Base-by-base conservation (phyloP, 306 rosid genomes). In the Potentilla sterilis region DNA sequence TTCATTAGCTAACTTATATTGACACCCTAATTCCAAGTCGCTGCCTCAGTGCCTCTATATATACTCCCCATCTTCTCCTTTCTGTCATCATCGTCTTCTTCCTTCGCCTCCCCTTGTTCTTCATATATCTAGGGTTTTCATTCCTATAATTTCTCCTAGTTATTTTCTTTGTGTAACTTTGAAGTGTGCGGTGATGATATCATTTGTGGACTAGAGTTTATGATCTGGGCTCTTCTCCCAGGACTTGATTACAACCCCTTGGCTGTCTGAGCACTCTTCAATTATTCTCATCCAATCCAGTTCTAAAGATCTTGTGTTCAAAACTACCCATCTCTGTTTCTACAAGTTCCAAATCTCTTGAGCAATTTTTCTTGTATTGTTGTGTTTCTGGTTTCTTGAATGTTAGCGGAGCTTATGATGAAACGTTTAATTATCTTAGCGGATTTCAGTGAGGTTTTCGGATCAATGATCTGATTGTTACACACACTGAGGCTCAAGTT, bases 251-350 rank as follows among this genome's bases (percentile, higher is more conserved):
- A 22, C 35, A 85, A 84, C 81, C 97, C 97, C 96, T 92, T 92
- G 99, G 97, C 97, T 95, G 97, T 95, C 97, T 87, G 96, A 92
- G 99, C 98, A 86, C 93, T 59, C 52, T 38, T 5, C 24, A 1
- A 7, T 34, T 41, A 12, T 34, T 16, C 28, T 57, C 35, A 5
- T 8, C 28, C 28, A 28, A 28, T 28, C 28, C 28, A 28, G 41
- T 44, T 19, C 49, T 2, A 3, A 3, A 37, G 4, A 14, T 35
- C 5, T 38, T 67, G n/a, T 41, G 4, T 22, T 44, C 3, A 9
- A 7, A 55, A 9, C 22, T 19, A 12, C 51, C 66, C 66, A 52
- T 72, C 7, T 70, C n/a, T 69, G 34, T n/a, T 54, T 9, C 5
- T 12, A n/a, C 1, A 54, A 47, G 16, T 21, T 16, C 18, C 14